A percentile compares a stretch with the other conserved stretches of the same genome.
Conservation (phyloP, 805 yeast genomes). For the Candida schatavii region DNA sequence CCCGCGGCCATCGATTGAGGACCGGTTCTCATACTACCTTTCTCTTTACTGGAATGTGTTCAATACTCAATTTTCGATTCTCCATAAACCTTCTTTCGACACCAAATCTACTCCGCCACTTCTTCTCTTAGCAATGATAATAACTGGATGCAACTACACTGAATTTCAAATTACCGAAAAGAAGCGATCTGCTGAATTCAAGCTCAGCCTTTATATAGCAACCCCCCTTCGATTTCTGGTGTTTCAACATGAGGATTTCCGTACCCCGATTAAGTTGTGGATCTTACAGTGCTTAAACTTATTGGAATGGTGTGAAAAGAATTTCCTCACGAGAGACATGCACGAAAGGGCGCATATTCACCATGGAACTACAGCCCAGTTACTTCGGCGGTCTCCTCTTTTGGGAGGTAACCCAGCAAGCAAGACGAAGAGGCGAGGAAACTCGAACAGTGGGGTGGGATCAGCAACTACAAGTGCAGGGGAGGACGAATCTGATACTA, state of each 20-base stretch:
- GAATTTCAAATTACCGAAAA: conserved; percentile 10
- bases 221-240: conserved; percentile 65
- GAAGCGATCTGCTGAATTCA: conserved; percentile 30
- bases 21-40: conserved; percentile 34
- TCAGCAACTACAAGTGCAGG: conserved; percentile 26
- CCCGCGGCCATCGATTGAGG: conserved; percentile 22
- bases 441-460: conserved; percentile 13
- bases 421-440: conserved; percentile 21
- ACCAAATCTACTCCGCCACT: conserved; percentile 47
- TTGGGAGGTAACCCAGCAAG: conserved; percentile 65
- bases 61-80: conserved; percentile 57
- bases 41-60: conserved; percentile 55
- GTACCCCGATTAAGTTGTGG: conserved; percentile 76
- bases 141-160: conserved; percentile 52
- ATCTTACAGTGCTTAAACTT: conserved; percentile 70
- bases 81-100: conserved; percentile 58
- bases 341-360: conserved; percentile 85
- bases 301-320: conserved; percentile 78
- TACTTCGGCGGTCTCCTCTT: conserved; percentile 71
- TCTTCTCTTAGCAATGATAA: conserved; percentile 51
- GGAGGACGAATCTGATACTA: conserved; percentile 30
- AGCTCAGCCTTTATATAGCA: conserved; percentile 46
- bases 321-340: conserved; percentile 60
- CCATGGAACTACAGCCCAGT: conserved; percentile 82
- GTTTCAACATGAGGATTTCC: conserved; percentile 68